A percentile compares a stretch with the other conserved stretches of the same genome.
phyloP scores from a whole-genome alignment of 495 filamentous ascomycete species.

The Daldinia childiae region DNA sequence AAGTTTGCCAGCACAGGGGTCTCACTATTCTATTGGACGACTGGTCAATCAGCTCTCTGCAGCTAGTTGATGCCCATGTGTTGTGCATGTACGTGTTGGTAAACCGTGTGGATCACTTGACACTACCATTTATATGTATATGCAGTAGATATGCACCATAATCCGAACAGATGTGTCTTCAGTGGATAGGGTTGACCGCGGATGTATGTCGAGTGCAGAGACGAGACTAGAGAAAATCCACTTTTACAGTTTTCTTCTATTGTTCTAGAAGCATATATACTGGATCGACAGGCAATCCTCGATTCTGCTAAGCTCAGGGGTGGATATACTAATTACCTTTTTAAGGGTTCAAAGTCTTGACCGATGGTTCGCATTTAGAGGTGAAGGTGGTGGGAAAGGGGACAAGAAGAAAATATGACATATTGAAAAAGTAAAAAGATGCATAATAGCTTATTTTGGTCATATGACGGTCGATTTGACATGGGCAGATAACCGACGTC shows the following conservation, averaged over 20 bases:
- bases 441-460: constrained; percentile 21
- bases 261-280: constrained; percentile 38
- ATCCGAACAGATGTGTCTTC: constrained; percentile 25
- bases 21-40: constrained; percentile 26
- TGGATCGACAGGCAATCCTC: neutral
- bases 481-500: constrained; percentile 42
- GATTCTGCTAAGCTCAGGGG: neutral
- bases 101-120: constrained; percentile 36
- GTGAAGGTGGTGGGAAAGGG: constrained; percentile 1
- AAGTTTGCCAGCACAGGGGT: constrained; percentile 33
- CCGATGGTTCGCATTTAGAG: neutral
- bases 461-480: constrained; percentile 30
- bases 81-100: constrained; percentile 39
- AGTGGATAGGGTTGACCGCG: constrained; percentile 33
- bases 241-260: constrained; percentile 19
- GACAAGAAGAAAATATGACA: neutral
- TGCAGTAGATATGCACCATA: constrained; percentile 28
- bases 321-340: constrained; percentile 2
- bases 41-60: constrained; percentile 40
- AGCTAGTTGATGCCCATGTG: constrained; percentile 45
- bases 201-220: constrained; percentile 35
- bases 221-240: constrained; percentile 13
- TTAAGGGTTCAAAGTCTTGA: constrained; percentile 1
- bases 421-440: constrained; percentile 18
- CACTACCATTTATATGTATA: constrained; percentile 32